Percentiles rank a stretch among this genome's conserved stretches.
Conservation (phyloP, 306 rosid genomes). For the Casuarina cunninghamiana region DNA sequence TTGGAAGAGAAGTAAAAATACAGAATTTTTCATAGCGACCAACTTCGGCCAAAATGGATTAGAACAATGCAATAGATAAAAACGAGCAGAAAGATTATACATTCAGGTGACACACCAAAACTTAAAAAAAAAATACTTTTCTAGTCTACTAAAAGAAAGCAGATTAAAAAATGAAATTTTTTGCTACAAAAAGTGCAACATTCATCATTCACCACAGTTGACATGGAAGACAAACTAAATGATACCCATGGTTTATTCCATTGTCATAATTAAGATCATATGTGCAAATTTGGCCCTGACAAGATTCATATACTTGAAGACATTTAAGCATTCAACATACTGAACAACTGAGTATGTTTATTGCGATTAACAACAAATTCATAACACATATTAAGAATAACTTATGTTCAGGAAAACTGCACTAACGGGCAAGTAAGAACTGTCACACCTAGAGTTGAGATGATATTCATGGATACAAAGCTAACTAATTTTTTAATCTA, state of each 20-base stretch:
- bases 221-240: not conserved
- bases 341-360: not conserved
- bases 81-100: not conserved
- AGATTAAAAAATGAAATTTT: not conserved
- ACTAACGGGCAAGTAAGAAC: not conserved
- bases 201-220: not conserved
- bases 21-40: not conserved
- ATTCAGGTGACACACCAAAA: not conserved
- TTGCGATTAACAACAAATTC: no score
- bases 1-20: no score
- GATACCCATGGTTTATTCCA: no score
- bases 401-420: no score
- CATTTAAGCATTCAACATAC: not conserved
- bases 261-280: no score
- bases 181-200: not conserved
- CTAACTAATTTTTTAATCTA: no score
- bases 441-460: not conserved
- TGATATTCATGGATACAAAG: not conserved
- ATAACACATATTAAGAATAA: no score
- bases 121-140: not conserved
- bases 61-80: not conserved
- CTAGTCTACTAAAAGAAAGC: not conserved
- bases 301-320: not conserved
- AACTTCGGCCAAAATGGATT: not conserved
- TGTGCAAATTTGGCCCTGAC: not conserved